These are phyloP conservation scores for Plectosphaerella cucumerina DNA, from an alignment of 2,329 filamentous ascomycete species.

Conservation along the genomic window DNA sequence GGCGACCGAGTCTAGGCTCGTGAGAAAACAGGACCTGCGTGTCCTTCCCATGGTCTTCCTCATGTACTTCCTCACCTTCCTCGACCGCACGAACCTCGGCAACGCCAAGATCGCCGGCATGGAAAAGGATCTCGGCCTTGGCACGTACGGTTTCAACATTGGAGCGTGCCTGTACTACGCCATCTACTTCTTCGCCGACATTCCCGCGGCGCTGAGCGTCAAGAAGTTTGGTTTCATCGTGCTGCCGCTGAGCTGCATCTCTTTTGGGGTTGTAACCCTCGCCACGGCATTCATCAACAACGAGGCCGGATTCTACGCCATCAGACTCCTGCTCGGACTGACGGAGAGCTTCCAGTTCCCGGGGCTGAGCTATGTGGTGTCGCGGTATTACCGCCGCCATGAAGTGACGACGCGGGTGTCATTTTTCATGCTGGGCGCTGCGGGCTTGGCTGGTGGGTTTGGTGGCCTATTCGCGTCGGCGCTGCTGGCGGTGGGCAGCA, in stretches of 20 bases:
- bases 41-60: slow-evolving; percentile 46
- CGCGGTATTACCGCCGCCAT: slow-evolving; percentile 57
- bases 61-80: slow-evolving; percentile 51
- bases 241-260: slow-evolving; percentile 28
- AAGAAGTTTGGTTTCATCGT: slow-evolving; percentile 14
- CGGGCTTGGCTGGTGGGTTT: slow-evolving; percentile 62
- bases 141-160: slow-evolving; percentile 17
- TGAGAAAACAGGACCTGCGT: slow-evolving; percentile 24
- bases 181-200: slow-evolving; percentile 15
- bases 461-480: slow-evolving; percentile 57
- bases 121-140: slow-evolving; percentile 36
- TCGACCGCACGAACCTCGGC: slow-evolving; percentile 44
- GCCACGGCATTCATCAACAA: slow-evolving; percentile 56
- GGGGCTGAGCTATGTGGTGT: slow-evolving; percentile 63
- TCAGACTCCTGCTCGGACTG: slow-evolving; percentile 56
- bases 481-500: slow-evolving; percentile 15
- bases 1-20: slow-evolving; percentile 11
- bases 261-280: slow-evolving; percentile 55
- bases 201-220: slow-evolving; percentile 14
- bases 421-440: slow-evolving; percentile 60
- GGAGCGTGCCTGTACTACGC: slow-evolving; percentile 16
- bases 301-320: slow-evolving; percentile 40
- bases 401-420: slow-evolving; percentile 57
- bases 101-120: slow-evolving; percentile 42
- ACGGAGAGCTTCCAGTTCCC: slow-evolving; percentile 65